Percentiles rank a stretch among this genome's conserved stretches.
Conservation (phyloP, 371 early-diverging fungal species). For the Apophysomyces trapeziformis region DNA sequence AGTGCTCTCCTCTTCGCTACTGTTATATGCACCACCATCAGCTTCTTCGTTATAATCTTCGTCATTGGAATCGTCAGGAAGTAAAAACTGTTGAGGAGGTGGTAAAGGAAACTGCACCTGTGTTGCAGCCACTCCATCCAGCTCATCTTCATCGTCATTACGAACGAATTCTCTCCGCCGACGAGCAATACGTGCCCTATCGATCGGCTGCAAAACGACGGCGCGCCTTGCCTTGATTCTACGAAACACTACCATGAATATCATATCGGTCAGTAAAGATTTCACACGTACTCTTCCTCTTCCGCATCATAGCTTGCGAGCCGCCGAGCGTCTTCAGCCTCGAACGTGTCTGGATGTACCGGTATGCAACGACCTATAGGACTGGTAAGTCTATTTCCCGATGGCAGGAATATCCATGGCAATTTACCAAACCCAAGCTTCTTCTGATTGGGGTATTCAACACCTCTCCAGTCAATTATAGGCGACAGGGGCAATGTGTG, state of each 20-base stretch:
- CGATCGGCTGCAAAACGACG: slow-evolving; percentile 42
- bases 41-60: slow-evolving; percentile 55
- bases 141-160: slow-evolving; percentile 60
- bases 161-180: slow-evolving; percentile 45
- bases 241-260: not conserved
- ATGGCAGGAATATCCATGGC: not conserved
- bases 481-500: slow-evolving; percentile 66
- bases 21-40: slow-evolving; percentile 22
- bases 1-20: slow-evolving; percentile 25
- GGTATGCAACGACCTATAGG: slow-evolving; percentile 50
- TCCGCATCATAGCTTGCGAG: slow-evolving; percentile 52
- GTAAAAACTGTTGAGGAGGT: slow-evolving; percentile 26
- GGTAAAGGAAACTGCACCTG: slow-evolving; percentile 42
- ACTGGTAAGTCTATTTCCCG: not conserved
- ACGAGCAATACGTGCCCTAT: slow-evolving; percentile 51
- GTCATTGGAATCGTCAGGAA: slow-evolving; percentile 65
- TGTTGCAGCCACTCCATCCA: slow-evolving; percentile 52
- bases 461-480: slow-evolving; percentile 71
- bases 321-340: slow-evolving; percentile 48
- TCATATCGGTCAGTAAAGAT: not conserved
- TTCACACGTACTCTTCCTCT: slow-evolving; percentile 42
- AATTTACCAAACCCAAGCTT: slow-evolving; percentile 61
- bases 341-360: slow-evolving; percentile 53
- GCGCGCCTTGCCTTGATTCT: slow-evolving; percentile 21
- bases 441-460: slow-evolving; percentile 69